phyloP scores from a whole-genome alignment of 495 filamentous ascomycete species.

The Aspergillus conjunctus region DNA sequence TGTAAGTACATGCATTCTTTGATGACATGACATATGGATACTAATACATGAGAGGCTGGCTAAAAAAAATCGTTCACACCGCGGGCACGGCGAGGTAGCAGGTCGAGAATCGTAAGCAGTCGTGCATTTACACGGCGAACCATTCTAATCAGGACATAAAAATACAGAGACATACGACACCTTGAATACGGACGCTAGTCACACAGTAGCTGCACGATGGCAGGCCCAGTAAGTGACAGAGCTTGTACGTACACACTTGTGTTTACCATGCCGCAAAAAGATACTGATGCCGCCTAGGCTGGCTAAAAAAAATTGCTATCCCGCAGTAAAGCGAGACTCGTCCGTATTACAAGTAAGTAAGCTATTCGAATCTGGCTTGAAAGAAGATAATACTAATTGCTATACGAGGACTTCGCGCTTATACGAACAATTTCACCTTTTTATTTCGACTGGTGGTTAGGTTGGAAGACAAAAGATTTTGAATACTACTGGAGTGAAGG shows the following conservation, averaged over 20 bases:
- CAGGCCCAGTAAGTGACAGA: conserved; percentile 26
- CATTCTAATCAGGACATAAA: background rate
- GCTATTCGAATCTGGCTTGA: no score
- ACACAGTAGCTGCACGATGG: background rate
- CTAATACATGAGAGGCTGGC: conserved; percentile 13
- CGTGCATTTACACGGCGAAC: background rate
- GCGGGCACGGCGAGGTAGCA: background rate
- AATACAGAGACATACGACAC: background rate
- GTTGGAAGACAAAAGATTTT: conserved; percentile 21
- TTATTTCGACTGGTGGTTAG: no score
- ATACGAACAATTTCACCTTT: no score
- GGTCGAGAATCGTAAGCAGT: background rate
- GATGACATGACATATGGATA: background rate
- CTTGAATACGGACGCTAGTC: background rate
- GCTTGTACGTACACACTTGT: conserved; percentile 17
- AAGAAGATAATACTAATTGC: no score
- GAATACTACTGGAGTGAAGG: no score
- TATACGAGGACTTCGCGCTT: no score
- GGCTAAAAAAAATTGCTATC: conserved; percentile 20
- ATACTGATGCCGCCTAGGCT: conserved; percentile 17
- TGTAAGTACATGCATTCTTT: conserved; percentile 24
- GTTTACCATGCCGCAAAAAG: background rate
- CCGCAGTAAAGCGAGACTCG: conserved; percentile 3
- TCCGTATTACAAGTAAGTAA: conserved; percentile 11
- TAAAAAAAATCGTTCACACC: conserved; percentile 16